Base-by-base conservation (phyloP, 257 asterid genomes). In the Prunella vulgaris region DNA sequence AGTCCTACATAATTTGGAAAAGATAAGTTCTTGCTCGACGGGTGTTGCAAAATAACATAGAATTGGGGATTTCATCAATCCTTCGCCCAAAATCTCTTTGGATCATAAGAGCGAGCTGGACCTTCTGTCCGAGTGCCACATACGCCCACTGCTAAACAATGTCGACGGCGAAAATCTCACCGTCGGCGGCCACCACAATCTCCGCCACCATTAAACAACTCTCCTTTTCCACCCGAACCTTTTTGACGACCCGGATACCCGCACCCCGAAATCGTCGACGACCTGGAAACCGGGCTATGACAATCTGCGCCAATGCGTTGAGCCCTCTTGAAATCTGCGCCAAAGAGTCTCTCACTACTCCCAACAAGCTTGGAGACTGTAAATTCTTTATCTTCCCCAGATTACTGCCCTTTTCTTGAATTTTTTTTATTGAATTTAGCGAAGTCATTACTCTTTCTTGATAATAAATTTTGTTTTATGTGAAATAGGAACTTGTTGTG, bases 291-390 rank as follows among this genome's bases (percentile, higher is more conserved):
- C 64, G 78, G 32, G 66, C 71, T 35, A 28, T 80, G 24, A 71
- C 82, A 22, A 80, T 89, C 81, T 79, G 84, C 74, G 71, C 92
- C 8, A 74, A 81, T 57, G 72, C 79, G 5, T 71, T 83, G 5
- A 80, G 76, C 57, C 90, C 96, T 65, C 78, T 90, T 21, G 86
- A 87, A 77, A 83, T 93, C 74, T 86, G 93, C 60, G 99, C 69
- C 54, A 93, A 93, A 65, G 89, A 84, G 73, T 93, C 99, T 40
- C 3, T 71, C 24, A 90, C 96, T 21, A 70, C 79, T 15, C 97
- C 97, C 59, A 84, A 81, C 80, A 83, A 66, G 79, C 95, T 90
- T 30, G 99, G 99, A 17, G 99, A 93, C 84, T 93, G 99, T 93
- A 81, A 81, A 90, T 74, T 60, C 25, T 30, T n/a, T 48, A 1